Evolutionary conservation across 2,329 filamentous ascomycete genomes (phyloP).

Genomic region (Aspergillus hortae): DNA sequence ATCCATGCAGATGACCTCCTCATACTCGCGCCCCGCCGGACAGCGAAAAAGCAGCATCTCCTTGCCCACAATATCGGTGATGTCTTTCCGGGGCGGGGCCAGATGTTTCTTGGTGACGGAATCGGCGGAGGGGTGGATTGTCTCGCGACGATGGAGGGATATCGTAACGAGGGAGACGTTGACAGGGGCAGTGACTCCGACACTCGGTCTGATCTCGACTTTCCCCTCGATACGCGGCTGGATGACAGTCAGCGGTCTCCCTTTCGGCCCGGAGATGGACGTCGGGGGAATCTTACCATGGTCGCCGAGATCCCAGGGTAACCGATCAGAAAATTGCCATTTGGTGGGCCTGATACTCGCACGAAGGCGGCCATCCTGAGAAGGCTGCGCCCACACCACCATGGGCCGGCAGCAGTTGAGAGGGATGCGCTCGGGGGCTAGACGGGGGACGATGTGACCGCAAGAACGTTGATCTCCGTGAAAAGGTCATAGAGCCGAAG

Average conservation of each 20-base stretch:
- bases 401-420: conserved; percentile 32
- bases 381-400: conserved; percentile 36
- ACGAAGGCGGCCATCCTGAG: conserved; percentile 72
- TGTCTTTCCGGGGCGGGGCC: conserved; percentile 83
- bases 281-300: conserved; percentile 62
- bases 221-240: conserved; percentile 96
- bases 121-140: conserved; percentile 93
- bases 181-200: conserved; percentile 84
- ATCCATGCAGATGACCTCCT: conserved; percentile 92
- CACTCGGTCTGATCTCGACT: conserved; percentile 87
- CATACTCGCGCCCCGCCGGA: conserved; percentile 75
- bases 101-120: conserved; percentile 90
- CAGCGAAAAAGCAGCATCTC: conserved; percentile 91
- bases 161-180: conserved; percentile 90
- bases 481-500: conserved; percentile 25
- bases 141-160: conserved; percentile 87
- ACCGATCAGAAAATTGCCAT: conserved; percentile 93
- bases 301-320: conserved; percentile 98
- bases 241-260: conserved; percentile 13
- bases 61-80: conserved; percentile 89
- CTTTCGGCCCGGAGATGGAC: neutral
- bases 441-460: conserved; percentile 26
- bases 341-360: conserved; percentile 93
- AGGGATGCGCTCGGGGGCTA: conserved; percentile 21
- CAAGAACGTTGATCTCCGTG: conserved; percentile 16